Conservation (phyloP, 179 eudicot species). For the Actinidia chinensis region DNA sequence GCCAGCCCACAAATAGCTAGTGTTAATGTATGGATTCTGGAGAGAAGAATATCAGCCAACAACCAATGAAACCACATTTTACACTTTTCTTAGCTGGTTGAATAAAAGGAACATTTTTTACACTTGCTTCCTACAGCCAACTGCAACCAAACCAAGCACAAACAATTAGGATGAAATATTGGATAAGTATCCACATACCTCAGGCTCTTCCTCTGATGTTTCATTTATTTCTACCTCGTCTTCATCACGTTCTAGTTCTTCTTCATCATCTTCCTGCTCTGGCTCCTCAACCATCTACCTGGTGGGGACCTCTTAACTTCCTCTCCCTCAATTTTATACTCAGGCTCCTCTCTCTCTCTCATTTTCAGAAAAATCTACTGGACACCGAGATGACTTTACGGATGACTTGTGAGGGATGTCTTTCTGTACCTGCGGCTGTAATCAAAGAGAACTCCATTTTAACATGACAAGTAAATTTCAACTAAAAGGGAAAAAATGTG, state of each 20-base stretch:
- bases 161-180: constrained; percentile 4
- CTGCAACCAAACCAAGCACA: constrained; percentile 6
- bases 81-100: too few species aligned
- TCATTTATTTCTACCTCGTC: constrained; percentile 54
- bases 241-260: constrained; percentile 55
- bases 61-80: too few species aligned
- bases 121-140: background rate
- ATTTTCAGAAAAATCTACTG: constrained; percentile 57
- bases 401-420: constrained; percentile 67
- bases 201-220: constrained; percentile 83
- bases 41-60: too few species aligned
- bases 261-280: constrained; percentile 64
- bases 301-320: constrained; percentile 63
- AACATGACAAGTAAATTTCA: background rate
- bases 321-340: constrained; percentile 90
- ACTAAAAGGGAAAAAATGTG: background rate
- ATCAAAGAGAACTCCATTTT: background rate
- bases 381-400: constrained; percentile 63
- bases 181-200: constrained; percentile 39
- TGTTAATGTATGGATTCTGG: too few species aligned
- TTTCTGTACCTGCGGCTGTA: constrained; percentile 51
- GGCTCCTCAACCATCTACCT: constrained; percentile 58
- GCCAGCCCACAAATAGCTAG: too few species aligned
- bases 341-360: constrained; percentile 88
- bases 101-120: too few species aligned